Evolutionary conservation across 306 rosid genomes (phyloP), one percentile per base, ranked within the genome.

Genomic region (Cucurbita ficifolia): DNA sequence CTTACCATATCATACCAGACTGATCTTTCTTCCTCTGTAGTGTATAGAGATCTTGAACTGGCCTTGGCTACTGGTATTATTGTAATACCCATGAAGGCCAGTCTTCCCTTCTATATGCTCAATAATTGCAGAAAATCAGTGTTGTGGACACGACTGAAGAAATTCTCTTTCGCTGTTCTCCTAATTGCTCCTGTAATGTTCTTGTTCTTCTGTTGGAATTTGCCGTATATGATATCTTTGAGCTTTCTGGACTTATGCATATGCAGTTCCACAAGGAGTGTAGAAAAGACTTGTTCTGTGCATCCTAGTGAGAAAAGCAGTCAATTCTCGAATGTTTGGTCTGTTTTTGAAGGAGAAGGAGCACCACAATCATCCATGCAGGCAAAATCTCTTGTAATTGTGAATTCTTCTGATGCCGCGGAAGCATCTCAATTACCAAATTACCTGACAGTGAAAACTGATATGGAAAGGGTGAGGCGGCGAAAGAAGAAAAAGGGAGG

Each of bases 11-110:
- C 95, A 7, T 89, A 90, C 83, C 91, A 87, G 79, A 84, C 86
- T 1, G 94, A 89, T 89, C 83, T 87, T 83, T 90, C 97, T 58
- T 83, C 89, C 35, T 77, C 86, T 42, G 75, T 79, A 78, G 84
- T 90, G 72, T 89, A 81, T 72, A 85, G 92, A 57, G 91, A 94
- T 84, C 97, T 94, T 74, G 98, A 94, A 80, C 82, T 94, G 67
- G 85, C 80, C 75, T 78, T 90, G 87, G 84, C 82, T 49, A 85
- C 86, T 73, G 98, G 97, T 77, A 86, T 87, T 80, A 77, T 87
- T 73, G 85, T 89, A 76, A 79, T 89, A 78, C 98, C 97, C 67
- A 79, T 94, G 88, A 86, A 89, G 82, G 95, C 90, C 13, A 87
- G 85, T 80, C 84, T 85, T 21, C 89, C 98, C 13, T 75, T 78